Percentiles rank a stretch among this genome's conserved stretches.
These are phyloP conservation scores for Euphorbia peplus DNA, from an alignment of 345 rosid species.

Conservation along the genomic window DNA sequence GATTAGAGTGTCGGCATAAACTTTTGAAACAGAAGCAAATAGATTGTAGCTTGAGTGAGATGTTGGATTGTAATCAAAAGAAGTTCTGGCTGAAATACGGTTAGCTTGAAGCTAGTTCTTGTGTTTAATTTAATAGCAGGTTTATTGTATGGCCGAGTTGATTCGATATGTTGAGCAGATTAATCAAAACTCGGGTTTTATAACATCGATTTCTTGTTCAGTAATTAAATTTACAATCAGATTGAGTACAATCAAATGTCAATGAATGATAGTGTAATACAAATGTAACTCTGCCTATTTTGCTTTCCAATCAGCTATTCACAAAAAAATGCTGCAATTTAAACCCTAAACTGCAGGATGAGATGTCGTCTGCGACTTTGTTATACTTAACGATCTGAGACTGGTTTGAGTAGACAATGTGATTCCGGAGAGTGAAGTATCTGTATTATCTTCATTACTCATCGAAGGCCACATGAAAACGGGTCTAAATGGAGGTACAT, in stretches of 20 bases:
- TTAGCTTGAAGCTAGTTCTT: slow-evolving; percentile 31
- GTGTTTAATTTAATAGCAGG: slow-evolving; percentile 22
- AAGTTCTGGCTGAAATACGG: slow-evolving; percentile 57
- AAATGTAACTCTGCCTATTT: too few relatives aligned
- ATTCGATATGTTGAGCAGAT: slow-evolving; percentile 19
- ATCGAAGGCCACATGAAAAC: slow-evolving; percentile 36
- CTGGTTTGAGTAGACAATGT: slow-evolving; percentile 18
- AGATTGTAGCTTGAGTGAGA: slow-evolving; percentile 64
- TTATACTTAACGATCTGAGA: background rate
- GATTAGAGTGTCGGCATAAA: slow-evolving; percentile 52
- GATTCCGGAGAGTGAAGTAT: slow-evolving; percentile 9
- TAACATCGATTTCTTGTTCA: slow-evolving; percentile 1
- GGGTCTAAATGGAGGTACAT: slow-evolving; percentile 40
- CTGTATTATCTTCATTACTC: background rate
- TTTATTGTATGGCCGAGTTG: slow-evolving; percentile 2
- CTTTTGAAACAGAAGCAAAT: slow-evolving; percentile 49
- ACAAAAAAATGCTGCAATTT: background rate
- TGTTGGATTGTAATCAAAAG: slow-evolving; percentile 65
- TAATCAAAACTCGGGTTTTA: slow-evolving; percentile 17
- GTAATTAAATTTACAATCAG: background rate
- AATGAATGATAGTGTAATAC: too few relatives aligned
- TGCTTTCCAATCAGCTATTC: background rate
- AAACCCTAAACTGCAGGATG: background rate
- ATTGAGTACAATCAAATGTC: background rate
- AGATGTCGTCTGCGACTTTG: slow-evolving; percentile 1